Evolutionary conservation across 208 protist species (phyloP).

Genomic region (Paratrypanosoma confusum): DNA sequence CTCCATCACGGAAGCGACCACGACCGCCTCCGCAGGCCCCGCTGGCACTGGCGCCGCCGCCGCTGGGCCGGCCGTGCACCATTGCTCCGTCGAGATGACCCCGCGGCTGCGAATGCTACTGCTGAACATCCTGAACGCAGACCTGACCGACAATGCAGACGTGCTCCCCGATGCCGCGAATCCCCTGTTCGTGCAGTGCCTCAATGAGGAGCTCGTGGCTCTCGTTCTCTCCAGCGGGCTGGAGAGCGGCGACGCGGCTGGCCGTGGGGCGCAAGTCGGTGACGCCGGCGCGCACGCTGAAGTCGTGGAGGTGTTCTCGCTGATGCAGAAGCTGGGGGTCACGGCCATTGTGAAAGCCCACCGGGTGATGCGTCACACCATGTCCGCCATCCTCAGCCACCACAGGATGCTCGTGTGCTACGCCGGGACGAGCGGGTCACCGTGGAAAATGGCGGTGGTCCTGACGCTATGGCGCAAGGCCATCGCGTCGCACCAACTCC

Average conservation of each 20-base stretch:
- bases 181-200: constrained; percentile 20
- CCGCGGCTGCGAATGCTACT: constrained; percentile 27
- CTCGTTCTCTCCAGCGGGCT: constrained; percentile 11
- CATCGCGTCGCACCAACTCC: constrained; percentile 15
- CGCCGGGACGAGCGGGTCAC: constrained; percentile 4
- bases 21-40: not conserved
- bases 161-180: constrained; percentile 4
- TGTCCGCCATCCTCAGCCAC: constrained; percentile 14
- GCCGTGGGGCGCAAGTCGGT: no score
- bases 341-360: constrained; percentile 12
- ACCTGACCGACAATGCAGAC: constrained; percentile 14
- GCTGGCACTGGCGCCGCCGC: not conserved
- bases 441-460: constrained; percentile 11
- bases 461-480: constrained; percentile 25
- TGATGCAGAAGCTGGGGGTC: constrained; percentile 19
- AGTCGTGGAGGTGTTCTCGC: constrained; percentile 18
- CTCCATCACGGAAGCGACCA: constrained; percentile 4
- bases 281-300: constrained; percentile 5
- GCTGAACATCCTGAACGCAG: constrained; percentile 15
- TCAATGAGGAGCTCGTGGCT: constrained; percentile 27
- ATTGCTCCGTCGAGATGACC: not conserved
- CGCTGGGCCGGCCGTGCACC: not conserved
- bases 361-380: constrained; percentile 15
- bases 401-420: constrained; percentile 18
- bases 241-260: no score